Evolutionary conservation across 306 rosid species (phyloP).

Genomic region (Ochetophila trinervis): DNA sequence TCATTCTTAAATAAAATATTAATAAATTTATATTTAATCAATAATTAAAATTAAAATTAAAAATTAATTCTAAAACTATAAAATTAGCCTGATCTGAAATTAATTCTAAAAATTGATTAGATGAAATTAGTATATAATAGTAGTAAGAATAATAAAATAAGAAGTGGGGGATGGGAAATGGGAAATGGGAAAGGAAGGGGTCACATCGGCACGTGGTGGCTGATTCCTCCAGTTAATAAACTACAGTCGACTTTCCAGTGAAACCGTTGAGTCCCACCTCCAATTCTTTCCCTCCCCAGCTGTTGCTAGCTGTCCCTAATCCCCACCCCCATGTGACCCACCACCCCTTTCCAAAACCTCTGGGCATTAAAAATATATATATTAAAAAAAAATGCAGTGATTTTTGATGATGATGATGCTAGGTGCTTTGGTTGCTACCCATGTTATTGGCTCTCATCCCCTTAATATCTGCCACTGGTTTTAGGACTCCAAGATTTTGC

Average conservation of each 20-base stretch:
- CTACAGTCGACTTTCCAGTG: constrained; percentile 47
- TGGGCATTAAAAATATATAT: constrained; percentile 42
- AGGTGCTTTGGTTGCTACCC: not conserved
- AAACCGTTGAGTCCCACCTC: constrained; percentile 42
- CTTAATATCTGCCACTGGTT: not conserved
- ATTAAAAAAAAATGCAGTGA: not conserved
- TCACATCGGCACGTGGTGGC: constrained; percentile 95
- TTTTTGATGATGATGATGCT: not conserved
- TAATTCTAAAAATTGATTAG: not conserved
- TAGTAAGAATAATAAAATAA: constrained; percentile 12
- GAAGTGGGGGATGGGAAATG: constrained; percentile 39
- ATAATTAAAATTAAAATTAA: no score
- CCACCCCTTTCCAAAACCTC: constrained; percentile 34
- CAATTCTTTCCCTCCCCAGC: constrained; percentile 40
- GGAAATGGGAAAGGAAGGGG: constrained; percentile 47
- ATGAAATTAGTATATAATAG: not conserved
- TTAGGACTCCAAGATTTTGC: constrained; percentile 12
- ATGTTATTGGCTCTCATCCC: not conserved
- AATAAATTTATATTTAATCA: no score
- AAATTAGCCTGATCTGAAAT: no score
- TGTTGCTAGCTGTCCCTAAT: constrained; percentile 95
- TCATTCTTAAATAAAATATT: no score
- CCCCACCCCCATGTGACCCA: constrained; percentile 78
- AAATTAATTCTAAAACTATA: no score
- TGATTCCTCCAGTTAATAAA: constrained; percentile 52